phyloP scores from a whole-genome alignment of 306 rosid genomes.

The Begonia loranthoides region DNA sequence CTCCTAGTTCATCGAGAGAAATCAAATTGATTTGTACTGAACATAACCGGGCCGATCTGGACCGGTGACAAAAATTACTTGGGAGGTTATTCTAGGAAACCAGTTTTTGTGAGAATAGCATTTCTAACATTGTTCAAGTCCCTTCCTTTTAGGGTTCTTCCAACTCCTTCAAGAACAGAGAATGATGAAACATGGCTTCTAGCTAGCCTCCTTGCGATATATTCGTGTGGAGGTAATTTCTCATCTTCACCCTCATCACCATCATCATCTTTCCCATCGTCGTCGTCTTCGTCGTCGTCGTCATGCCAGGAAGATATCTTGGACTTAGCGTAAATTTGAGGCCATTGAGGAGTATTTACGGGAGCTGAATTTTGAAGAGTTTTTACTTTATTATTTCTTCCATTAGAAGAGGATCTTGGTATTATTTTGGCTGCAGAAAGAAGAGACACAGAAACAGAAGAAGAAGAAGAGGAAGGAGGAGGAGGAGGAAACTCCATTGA shows the following conservation, averaged over 20 bases:
- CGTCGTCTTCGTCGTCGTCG: conserved; percentile 2
- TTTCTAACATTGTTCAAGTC: conserved; percentile 87
- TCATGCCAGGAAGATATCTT: neutral
- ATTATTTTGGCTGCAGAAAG: conserved; percentile 51
- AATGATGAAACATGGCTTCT: conserved; percentile 72
- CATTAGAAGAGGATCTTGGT: conserved; percentile 23
- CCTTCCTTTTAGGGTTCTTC: conserved; percentile 92
- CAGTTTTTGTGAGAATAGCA: conserved; percentile 64
- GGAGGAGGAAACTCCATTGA: conserved; percentile 9
- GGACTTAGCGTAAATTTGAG: conserved; percentile 32
- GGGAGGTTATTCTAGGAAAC: conserved; percentile 59
- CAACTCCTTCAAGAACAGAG: conserved; percentile 90
- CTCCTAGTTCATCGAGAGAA: too few species aligned
- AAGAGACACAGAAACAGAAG: conserved; percentile 1
- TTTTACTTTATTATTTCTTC: conserved; percentile 22
- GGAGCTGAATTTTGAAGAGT: conserved; percentile 65
- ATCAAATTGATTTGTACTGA: too few species aligned
- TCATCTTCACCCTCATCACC: conserved; percentile 28
- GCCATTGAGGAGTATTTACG: conserved; percentile 62
- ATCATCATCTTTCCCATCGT: conserved; percentile 11
- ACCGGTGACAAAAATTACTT: too few species aligned
- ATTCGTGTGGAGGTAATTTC: conserved; percentile 78
- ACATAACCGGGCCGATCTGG: too few species aligned
- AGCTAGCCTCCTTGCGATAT: conserved; percentile 72
- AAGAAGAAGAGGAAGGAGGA: conserved; percentile 19